Conservation (phyloP, 345 rosid species). For the Crucihimalaya himalaica region DNA sequence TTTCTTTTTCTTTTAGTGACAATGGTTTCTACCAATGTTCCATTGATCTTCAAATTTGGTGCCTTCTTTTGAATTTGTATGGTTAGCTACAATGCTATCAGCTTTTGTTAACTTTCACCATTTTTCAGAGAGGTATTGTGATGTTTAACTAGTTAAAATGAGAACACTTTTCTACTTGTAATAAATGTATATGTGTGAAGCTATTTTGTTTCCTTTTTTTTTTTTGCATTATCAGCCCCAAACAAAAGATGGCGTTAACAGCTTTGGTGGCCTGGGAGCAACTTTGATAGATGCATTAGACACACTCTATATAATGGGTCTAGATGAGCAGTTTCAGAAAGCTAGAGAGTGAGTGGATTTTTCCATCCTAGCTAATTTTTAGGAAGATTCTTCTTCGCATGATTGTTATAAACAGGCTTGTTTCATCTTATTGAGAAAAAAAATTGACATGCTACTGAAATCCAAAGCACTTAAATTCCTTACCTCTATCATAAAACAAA, state of each 20-base stretch:
- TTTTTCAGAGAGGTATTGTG: neutral
- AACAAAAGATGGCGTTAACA: conserved; percentile 78
- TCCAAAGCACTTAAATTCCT: neutral
- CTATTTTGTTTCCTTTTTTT: neutral
- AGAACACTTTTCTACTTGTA: neutral
- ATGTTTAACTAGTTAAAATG: conserved; percentile 10
- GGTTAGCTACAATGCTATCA: neutral
- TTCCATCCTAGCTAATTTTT: neutral
- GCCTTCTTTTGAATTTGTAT: neutral
- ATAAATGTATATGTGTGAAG: conserved; percentile 1
- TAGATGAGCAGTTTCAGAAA: conserved; percentile 77
- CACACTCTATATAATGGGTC: conserved; percentile 91
- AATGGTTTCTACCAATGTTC: neutral
- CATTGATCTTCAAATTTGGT: neutral
- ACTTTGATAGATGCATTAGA: conserved; percentile 82
- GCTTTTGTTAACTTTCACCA: neutral
- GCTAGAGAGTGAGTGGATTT: conserved; percentile 84
- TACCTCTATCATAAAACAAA: neutral
- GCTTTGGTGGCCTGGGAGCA: conserved; percentile 99
- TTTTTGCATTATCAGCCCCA: conserved; percentile 62
- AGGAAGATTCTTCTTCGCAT: neutral
- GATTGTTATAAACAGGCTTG: neutral
- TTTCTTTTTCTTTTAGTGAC: neutral
- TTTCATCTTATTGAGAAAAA: neutral
- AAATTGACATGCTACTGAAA: neutral